Evolutionary conservation across 345 rosid genomes (phyloP).

Genomic region (Eucalyptus grandis): DNA sequence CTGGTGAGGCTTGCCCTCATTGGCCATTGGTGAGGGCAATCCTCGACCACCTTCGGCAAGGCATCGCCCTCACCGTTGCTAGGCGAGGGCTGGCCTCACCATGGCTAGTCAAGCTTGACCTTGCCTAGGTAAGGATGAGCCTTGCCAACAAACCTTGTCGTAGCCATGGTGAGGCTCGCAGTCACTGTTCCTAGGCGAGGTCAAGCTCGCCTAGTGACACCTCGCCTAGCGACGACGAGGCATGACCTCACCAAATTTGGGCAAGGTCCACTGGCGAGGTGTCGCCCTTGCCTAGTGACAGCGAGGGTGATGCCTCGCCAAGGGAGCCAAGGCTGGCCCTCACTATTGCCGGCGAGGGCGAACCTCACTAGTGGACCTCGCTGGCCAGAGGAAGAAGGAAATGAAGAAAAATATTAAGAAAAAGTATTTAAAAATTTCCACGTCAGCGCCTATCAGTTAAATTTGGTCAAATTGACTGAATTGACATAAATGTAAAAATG

Average conservation of each 20-base stretch:
- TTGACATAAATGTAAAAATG: fast-evolving
- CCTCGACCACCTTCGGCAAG: fast-evolving
- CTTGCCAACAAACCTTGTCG: fast-evolving
- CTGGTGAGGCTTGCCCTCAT: fast-evolving
- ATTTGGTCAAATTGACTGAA: fast-evolving
- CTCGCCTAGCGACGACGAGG: fast-evolving
- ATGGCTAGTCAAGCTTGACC: no score
- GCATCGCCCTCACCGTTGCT: fast-evolving
- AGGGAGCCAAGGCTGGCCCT: no score
- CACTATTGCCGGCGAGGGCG: no score
- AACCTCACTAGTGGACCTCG: no score
- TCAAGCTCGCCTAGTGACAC: fast-evolving
- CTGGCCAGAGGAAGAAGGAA: no score
- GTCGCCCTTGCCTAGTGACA: fast-evolving
- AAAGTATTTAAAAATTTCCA: no score
- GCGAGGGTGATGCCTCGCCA: fast-evolving
- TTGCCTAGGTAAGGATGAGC: fast-evolving
- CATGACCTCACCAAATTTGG: no score
- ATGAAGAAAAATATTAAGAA: no score
- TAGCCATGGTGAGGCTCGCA: no score
- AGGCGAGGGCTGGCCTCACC: fast-evolving
- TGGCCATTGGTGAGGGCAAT: fast-evolving
- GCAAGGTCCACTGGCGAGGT: no score
- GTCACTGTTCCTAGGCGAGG: fast-evolving
- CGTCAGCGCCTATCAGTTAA: fast-evolving